These are phyloP conservation scores for Xerocomus nothofagi DNA, from an alignment of 1,284 basidiomycete species.

Conservation along the genomic window DNA sequence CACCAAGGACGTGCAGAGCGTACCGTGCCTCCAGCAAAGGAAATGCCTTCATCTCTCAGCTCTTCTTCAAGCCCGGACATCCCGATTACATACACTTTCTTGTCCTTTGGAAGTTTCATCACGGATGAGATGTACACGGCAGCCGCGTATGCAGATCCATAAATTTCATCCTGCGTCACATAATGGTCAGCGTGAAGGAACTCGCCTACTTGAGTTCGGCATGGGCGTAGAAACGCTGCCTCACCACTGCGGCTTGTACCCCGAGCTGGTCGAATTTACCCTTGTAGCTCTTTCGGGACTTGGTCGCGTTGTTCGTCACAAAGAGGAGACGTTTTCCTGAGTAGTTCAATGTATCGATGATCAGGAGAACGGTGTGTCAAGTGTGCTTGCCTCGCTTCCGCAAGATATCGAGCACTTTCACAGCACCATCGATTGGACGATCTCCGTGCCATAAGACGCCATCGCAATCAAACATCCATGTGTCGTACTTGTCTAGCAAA, in stretches of 20 bases:
- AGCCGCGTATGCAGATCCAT: slow-evolving; percentile 92
- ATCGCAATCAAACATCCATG: slow-evolving; percentile 96
- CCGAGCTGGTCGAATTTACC: slow-evolving; percentile 90
- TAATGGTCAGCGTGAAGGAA: neutral
- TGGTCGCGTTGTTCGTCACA: slow-evolving; percentile 98
- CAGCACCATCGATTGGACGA: slow-evolving; percentile 72
- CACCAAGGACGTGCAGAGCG: slow-evolving; percentile 24
- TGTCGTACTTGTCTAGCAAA: slow-evolving; percentile 80
- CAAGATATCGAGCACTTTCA: slow-evolving; percentile 70
- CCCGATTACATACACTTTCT: slow-evolving; percentile 96
- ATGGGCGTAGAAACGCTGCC: slow-evolving; percentile 5
- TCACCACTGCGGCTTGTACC: slow-evolving; percentile 79
- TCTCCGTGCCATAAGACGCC: slow-evolving; percentile 95
- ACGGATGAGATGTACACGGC: slow-evolving; percentile 92
- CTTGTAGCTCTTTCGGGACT: slow-evolving; percentile 86
- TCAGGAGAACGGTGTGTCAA: neutral
- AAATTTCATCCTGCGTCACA: slow-evolving; percentile 84
- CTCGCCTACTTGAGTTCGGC: neutral
- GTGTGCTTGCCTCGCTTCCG: slow-evolving; percentile 57
- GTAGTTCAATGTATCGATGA: neutral
- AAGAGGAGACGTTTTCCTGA: slow-evolving; percentile 89
- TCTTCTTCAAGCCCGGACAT: slow-evolving; percentile 94
- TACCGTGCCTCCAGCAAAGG: slow-evolving; percentile 85
- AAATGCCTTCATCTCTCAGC: slow-evolving; percentile 79
- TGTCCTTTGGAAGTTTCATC: slow-evolving; percentile 84